Conservation (phyloP, 192 early-diverging fungal genomes). For the Pecoramyces ruminantium region DNA sequence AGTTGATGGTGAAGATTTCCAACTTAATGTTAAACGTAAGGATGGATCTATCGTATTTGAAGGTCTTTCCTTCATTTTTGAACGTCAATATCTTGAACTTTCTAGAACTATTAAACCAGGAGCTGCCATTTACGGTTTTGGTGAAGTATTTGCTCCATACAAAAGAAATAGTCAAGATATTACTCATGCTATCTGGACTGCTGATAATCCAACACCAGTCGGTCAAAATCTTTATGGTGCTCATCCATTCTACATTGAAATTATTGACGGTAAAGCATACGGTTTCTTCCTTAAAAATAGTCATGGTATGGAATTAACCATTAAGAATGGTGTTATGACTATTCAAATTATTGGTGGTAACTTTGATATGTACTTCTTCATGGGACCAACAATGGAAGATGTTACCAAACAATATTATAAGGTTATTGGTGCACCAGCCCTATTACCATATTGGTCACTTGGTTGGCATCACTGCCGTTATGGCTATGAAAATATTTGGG, state of each 20-base stretch:
- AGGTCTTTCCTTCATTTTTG: slow-evolving; percentile 24
- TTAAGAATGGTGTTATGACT: slow-evolving; percentile 25
- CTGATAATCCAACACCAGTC: slow-evolving; percentile 21
- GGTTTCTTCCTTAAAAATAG: slow-evolving; percentile 34
- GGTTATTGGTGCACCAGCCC: slow-evolving; percentile 38
- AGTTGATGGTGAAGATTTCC: background rate
- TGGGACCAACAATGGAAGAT: slow-evolving; percentile 20
- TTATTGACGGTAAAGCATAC: slow-evolving; percentile 28
- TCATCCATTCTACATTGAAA: slow-evolving; percentile 46
- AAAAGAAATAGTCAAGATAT: slow-evolving; percentile 20
- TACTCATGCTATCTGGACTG: slow-evolving; percentile 13
- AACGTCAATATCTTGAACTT: slow-evolving; percentile 48
- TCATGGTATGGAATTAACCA: slow-evolving; percentile 50
- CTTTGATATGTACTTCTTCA: slow-evolving; percentile 42
- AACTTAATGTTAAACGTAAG: background rate
- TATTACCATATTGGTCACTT: slow-evolving; percentile 41
- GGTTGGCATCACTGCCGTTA: slow-evolving; percentile 48
- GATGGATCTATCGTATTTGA: background rate
- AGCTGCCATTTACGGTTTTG: slow-evolving; percentile 52
- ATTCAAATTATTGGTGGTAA: slow-evolving; percentile 49
- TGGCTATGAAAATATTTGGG: slow-evolving; percentile 35
- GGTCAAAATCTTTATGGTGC: slow-evolving; percentile 43
- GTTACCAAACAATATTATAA: slow-evolving; percentile 39
- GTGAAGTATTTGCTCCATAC: slow-evolving; percentile 35
- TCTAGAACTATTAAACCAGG: slow-evolving; percentile 23